Conservation (phyloP, 495 filamentous ascomycete genomes). For the Hypomontagnella submonticulosa region DNA sequence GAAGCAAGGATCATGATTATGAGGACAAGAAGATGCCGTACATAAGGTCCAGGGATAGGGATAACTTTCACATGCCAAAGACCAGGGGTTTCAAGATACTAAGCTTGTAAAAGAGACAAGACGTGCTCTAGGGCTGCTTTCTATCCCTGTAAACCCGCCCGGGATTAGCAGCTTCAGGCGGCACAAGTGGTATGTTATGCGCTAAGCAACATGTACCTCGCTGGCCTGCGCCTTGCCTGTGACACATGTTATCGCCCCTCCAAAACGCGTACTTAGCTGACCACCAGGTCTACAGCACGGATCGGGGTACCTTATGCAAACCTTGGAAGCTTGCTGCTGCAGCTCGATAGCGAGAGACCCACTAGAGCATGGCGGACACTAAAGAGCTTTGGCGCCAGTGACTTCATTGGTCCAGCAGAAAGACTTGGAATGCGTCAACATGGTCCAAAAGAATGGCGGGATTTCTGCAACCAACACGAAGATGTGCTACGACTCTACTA, state of each 20-base stretch:
- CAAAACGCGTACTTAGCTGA: conserved; percentile 9
- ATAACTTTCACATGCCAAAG: conserved; percentile 45
- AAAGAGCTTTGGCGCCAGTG: conserved; percentile 19
- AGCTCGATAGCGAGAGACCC: conserved; percentile 25
- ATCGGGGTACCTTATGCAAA: conserved; percentile 28
- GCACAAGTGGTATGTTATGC: conserved; percentile 1
- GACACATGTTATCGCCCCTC: conserved; percentile 28
- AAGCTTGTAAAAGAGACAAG: conserved; percentile 17
- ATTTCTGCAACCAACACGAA: conserved; percentile 32
- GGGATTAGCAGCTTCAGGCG: conserved; percentile 4
- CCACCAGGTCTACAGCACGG: conserved; percentile 28
- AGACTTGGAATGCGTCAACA: conserved; percentile 41
- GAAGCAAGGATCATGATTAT: conserved; percentile 23
- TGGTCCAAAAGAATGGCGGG: conserved; percentile 25
- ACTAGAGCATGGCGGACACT: conserved; percentile 19
- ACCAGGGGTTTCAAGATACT: conserved; percentile 36
- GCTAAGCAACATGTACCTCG: background rate
- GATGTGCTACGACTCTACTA: conserved; percentile 27
- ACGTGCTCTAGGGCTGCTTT: background rate
- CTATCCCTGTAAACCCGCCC: background rate
- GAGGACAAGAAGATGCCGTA: conserved; percentile 1
- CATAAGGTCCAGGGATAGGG: background rate
- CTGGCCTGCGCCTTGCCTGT: conserved; percentile 1
- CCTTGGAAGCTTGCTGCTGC: conserved; percentile 14
- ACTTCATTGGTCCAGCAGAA: conserved; percentile 34